Percentiles rank a stretch among this genome's conserved stretches.
Evolutionary conservation across 1,139 yeast species (phyloP).

Genomic region (Lodderomyces theae): DNA sequence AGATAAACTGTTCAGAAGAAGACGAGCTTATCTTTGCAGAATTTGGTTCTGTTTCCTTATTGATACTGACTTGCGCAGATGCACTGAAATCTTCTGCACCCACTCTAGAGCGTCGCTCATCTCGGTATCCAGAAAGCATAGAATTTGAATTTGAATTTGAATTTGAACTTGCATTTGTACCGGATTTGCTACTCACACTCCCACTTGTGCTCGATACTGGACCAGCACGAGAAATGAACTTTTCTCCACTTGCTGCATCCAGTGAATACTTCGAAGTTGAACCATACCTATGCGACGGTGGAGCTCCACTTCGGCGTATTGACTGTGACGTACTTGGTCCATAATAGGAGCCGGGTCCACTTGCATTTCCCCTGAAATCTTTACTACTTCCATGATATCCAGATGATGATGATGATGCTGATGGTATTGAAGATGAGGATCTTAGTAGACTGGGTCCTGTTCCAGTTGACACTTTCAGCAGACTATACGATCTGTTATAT

Average conservation of each 20-base stretch:
- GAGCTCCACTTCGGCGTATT: background rate
- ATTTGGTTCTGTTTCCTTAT: background rate
- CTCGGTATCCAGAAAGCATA: background rate
- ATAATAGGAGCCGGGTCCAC: constrained; percentile 4
- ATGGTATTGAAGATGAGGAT: background rate
- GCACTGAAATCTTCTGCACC: background rate
- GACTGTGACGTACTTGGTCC: background rate
- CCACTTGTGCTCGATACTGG: constrained; percentile 3
- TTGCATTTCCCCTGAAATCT: background rate
- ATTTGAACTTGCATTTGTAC: background rate
- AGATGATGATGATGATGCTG: background rate
- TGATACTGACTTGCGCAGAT: too few species aligned
- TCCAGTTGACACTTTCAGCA: background rate
- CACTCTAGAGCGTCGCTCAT: background rate
- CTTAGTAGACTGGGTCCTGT: constrained; percentile 1
- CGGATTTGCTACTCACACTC: background rate
- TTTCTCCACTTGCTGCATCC: constrained; percentile 5
- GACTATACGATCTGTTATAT: constrained; percentile 9
- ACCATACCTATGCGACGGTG: constrained; percentile 5
- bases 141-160: too few species aligned
- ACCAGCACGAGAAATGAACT: constrained; percentile 9
- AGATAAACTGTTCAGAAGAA: background rate
- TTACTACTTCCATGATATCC: background rate
- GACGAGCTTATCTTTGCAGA: background rate
- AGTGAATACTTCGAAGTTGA: constrained; percentile 13